Conservation (phyloP, 2,329 filamentous ascomycete genomes). For the Dothiorella sarmentorum region DNA sequence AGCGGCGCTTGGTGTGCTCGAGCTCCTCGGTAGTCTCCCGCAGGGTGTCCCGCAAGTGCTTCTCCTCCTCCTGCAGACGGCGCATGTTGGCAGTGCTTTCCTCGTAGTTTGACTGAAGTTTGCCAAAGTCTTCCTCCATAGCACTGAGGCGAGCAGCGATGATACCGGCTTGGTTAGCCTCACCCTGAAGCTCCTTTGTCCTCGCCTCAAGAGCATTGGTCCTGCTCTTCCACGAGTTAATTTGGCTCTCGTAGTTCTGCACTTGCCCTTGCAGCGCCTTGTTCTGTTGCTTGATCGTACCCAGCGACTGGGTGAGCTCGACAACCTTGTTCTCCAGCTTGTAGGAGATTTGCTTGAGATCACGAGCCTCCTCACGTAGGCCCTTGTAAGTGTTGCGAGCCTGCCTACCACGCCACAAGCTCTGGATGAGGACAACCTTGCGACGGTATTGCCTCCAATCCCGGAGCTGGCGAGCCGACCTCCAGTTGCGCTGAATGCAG, state of each 20-base stretch:
- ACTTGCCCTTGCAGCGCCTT: slow-evolving; percentile 83
- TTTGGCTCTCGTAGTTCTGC: slow-evolving; percentile 91
- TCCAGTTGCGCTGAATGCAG: slow-evolving; percentile 87
- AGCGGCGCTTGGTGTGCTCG: slow-evolving; percentile 71
- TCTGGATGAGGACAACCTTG: slow-evolving; percentile 87
- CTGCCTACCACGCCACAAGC: slow-evolving; percentile 79
- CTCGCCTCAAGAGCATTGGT: slow-evolving; percentile 86
- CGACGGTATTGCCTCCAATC: slow-evolving; percentile 85
- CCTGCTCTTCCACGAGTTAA: slow-evolving; percentile 92
- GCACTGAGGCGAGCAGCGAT: slow-evolving; percentile 83
- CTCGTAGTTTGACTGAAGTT: slow-evolving; percentile 81
- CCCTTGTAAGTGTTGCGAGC: slow-evolving; percentile 85
- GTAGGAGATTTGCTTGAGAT: slow-evolving; percentile 99
- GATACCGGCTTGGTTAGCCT: slow-evolving; percentile 97
- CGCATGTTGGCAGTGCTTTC: slow-evolving; percentile 90
- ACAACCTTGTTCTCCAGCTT: slow-evolving; percentile 99
- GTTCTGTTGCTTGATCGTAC: slow-evolving; percentile 91
- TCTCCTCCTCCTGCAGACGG: slow-evolving; percentile 91
- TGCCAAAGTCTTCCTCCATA: slow-evolving; percentile 95
- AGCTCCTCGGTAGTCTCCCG: slow-evolving; percentile 76
- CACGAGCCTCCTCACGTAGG: slow-evolving; percentile 89
- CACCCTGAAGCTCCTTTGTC: slow-evolving; percentile 89
- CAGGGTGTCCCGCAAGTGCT: slow-evolving; percentile 76
- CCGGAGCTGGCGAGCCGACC: slow-evolving; percentile 72
- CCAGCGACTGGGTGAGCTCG: slow-evolving; percentile 90